Evolutionary conservation across 1,139 yeast genomes (phyloP), one percentile per base, ranked within the genome.

Genomic region (Zygotorulaspora mrakii): DNA sequence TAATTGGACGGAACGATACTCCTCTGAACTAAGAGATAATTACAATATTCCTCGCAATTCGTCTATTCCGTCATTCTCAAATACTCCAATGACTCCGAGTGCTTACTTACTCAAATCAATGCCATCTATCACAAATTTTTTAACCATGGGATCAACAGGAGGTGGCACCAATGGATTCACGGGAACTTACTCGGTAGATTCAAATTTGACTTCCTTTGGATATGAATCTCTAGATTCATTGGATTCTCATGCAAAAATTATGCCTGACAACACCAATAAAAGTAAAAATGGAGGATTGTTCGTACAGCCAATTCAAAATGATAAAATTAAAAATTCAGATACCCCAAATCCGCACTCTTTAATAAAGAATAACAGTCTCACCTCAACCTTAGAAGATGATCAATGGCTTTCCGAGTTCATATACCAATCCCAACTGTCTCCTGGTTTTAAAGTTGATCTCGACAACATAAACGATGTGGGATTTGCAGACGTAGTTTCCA

Each of bases 341-440:
- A 10, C 31, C 20, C 10, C 16, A 9, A 17, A 28, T 17, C 9
- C 21, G 16, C 9, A 4, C 20, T 9, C 5, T 17, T 14, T n/a
- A 5, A 11, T 32, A 16, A 31, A 28, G 16, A 23, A 25, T 12
- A 20, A 12, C 7, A 29, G 33, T 5, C 7, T 11, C 16, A 31
- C 17, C 1, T 18, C 33, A 7, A 21, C n/a, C 14, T 13, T 32
- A 17, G 42, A 35, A 27, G 37, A 68, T 43, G 72, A 76, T 47
- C 79, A 82, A 57, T 76, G 94, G 94, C 55, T 85, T 37, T 70
- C 77, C 46, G 82, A 79, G 63, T 77, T 81, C 46, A 76, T 80
- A 36, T 37, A 30, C 14, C 74, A 71, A 43, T 71, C 83, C 17
- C 79, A 91, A 27, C 70, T 76, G 57, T 80, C 76, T 50, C 65